Evolutionary conservation across 345 rosid genomes (phyloP).

Genomic region (Chamaenerion angustifolium): DNA sequence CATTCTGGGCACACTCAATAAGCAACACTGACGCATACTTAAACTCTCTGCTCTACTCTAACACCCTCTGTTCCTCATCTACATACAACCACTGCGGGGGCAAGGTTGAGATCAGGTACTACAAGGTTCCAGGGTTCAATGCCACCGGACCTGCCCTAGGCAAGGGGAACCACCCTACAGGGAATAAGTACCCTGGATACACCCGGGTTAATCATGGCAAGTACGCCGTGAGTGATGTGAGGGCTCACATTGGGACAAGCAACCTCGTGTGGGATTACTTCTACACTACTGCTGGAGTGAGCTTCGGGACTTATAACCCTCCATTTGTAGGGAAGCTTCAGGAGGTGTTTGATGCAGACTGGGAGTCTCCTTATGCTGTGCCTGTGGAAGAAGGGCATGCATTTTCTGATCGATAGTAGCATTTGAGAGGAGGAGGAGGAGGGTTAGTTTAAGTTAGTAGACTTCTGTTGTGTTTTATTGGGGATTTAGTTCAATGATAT

Average conservation of each 20-base stretch:
- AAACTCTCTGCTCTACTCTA: conserved; percentile 55
- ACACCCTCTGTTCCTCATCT: conserved; percentile 61
- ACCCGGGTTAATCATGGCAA: conserved; percentile 78
- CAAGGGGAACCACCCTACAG: conserved; percentile 29
- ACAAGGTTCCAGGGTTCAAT: conserved; percentile 66
- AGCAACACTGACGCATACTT: conserved; percentile 50
- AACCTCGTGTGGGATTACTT: conserved; percentile 87
- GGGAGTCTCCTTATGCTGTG: conserved; percentile 66
- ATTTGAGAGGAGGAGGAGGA: too few relatives aligned
- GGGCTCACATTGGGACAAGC: conserved; percentile 78
- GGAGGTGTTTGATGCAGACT: conserved; percentile 65
- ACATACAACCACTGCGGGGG: conserved; percentile 48
- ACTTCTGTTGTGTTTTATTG: too few relatives aligned
- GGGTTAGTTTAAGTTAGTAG: too few relatives aligned
- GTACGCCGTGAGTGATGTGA: conserved; percentile 48
- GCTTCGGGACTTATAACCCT: conserved; percentile 58
- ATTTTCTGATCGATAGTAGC: neutral
- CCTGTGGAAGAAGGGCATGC: conserved; percentile 27
- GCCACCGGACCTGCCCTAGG: conserved; percentile 48
- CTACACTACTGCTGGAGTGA: conserved; percentile 64
- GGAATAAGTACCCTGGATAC: conserved; percentile 51
- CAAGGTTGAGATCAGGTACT: conserved; percentile 65
- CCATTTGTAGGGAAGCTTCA: conserved; percentile 60
- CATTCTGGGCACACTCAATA: conserved; percentile 62
- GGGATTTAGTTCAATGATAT: neutral